Base-by-base conservation (phyloP, 352 stramenopile species). In the Globisporangium sylvaticum region DNA sequence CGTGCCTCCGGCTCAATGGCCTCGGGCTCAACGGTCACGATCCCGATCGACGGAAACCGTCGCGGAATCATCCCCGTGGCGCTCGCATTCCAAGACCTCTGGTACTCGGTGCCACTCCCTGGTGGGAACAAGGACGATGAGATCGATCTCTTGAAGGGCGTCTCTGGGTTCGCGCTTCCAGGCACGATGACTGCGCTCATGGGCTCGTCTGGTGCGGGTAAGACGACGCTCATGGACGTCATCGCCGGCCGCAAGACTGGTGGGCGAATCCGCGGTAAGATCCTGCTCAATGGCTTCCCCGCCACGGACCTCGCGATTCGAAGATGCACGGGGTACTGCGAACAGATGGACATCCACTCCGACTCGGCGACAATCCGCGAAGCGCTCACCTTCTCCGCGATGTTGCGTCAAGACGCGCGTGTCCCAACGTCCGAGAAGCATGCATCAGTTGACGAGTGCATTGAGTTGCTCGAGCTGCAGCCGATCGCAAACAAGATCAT, bases 201-300 rank as follows among this genome's bases (percentile, higher is more conserved):
- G 81, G 87, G 87, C 0, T 87, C 81, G 0, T 86, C 77, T 10
- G 87, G 88, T 27, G 85, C 89, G 22, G 92, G 94, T 6, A 98
- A 98, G 72, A 98, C 94, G 3, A 98, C 95, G 2, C 76, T 98
- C 9, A 93, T 98, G 75, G 94, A 98, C 74, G 92, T 98, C 1
- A 95, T 98, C 53, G 91, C 95, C 1, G 77, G 95, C 4, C 81
- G 95, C 57, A 98, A 98, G 73, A 95, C 80, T 12, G 84, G 81
- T 34, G 95, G 94, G 9, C 81, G 75, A 32, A 86, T 94, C 46
- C 74, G 69, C 20, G 91, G 90, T 18, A 71, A 92, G 8, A 84
- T 97, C 24, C 31, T 90, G 25, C 73, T 77, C 12, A 91, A 89
- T 25, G 81, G 81, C 1, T 71, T 77, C 52, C 68, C 75, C 0